Base-by-base conservation (phyloP, 441 rosid species). In the Hura crepitans region DNA sequence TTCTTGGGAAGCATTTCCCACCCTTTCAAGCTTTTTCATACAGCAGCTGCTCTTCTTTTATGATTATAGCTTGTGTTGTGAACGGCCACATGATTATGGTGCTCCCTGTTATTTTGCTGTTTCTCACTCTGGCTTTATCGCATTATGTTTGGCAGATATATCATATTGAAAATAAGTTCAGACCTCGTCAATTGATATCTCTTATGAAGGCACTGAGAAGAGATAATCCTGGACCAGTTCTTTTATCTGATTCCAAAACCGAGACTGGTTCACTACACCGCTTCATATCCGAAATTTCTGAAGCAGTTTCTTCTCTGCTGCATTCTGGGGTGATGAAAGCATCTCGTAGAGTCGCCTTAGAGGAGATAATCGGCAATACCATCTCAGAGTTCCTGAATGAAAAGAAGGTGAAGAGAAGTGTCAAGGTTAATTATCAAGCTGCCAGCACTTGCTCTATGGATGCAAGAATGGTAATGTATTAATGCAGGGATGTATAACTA, bases 281-380 rank as follows among this genome's bases (percentile, higher is more conserved):
- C 73, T 78, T 86, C 64, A 71, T 87, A 69, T 75, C 89, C 33
- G 85, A 84, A 62, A 82, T 89, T 68, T 86, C 97, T 62, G 91
- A 88, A 74, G 90, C 78, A 63, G 80, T 96, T 74, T 89, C 97
- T 78, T 78, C 73, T 70, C 90, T 91, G 80, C 84, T 96, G 80
- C 98, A 93, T 73, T 66, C 82, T 65, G 92, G 91, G 72, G 85
- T 93, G 65, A 76, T 91, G 83, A 91, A 87, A 82, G 79, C 81
- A 51, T 92, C 96, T 53, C 93, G 97, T 68, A 84, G 95, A 80
- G 86, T 89, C 77, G 75, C 87, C 22, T 76, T 96, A 13, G 93
- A 93, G 79, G 97, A 91, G 80, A 86, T 93, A 75, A 84, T 91
- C 68, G 79, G 94, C 78, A 78, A 79, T 69, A 75, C 82, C 56